Evolutionary conservation across 1,139 yeast species (phyloP).

Genomic region (Yamadazyma conglobata): DNA sequence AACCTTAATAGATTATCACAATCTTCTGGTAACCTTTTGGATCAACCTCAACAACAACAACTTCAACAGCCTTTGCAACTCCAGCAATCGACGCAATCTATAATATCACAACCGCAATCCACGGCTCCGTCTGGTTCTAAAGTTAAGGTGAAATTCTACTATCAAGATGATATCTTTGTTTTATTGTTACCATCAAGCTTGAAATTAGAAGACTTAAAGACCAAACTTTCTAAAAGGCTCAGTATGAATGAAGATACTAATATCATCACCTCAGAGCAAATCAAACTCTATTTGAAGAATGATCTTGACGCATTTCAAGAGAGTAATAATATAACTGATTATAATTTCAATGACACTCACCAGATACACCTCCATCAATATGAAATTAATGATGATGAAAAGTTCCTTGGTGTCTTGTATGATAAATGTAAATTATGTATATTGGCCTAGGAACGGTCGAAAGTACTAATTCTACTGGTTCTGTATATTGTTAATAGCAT

Average conservation of each 20-base stretch:
- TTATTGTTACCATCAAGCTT: constrained; percentile 66
- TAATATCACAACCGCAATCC: constrained; percentile 5
- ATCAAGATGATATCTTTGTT: constrained; percentile 88
- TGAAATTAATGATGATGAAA: constrained; percentile 40
- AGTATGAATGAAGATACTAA: constrained; percentile 14
- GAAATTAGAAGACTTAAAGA: constrained; percentile 57
- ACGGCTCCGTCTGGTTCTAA: constrained; percentile 19
- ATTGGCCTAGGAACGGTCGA: constrained; percentile 16
- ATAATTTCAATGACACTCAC: constrained; percentile 21
- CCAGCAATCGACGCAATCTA: constrained; percentile 6
- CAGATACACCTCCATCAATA: constrained; percentile 24
- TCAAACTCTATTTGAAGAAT: constrained; percentile 37
- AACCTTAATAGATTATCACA: constrained; percentile 15
- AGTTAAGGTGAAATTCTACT: constrained; percentile 79
- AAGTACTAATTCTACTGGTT: too few relatives aligned
- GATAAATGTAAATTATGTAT: constrained; percentile 48
- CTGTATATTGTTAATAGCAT: too few relatives aligned
- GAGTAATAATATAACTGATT: constrained; percentile 27
- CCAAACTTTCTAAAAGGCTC: constrained; percentile 65
- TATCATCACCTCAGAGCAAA: constrained; percentile 11
- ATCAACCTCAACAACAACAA: constrained; percentile 6
- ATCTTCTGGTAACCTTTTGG: constrained; percentile 14
- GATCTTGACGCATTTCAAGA: constrained; percentile 40
- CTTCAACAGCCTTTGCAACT: constrained; percentile 7
- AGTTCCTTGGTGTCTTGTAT: constrained; percentile 40